Evolutionary conservation across 192 early-diverging fungal species (phyloP), one percentile per base, ranked within the genome.

Genomic region (Linnemannia hyalina): DNA sequence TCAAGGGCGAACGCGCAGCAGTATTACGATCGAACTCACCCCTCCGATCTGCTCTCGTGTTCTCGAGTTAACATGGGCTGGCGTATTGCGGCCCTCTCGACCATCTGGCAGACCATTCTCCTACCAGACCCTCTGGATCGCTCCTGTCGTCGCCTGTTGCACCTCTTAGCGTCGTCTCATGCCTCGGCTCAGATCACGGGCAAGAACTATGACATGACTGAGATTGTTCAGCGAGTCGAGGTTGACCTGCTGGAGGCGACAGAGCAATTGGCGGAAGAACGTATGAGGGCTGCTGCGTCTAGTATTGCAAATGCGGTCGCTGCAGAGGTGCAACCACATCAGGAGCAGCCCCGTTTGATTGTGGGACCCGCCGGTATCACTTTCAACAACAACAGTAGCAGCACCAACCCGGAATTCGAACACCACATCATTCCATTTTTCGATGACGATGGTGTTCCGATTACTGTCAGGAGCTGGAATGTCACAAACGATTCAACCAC

Each of bases 41-140:
- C 84, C 5, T 86, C 84, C 0, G 84, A 86, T 74, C 65, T 86
- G 7, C 32, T 86, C 18, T 23, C 84, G 7, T 86, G 84, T 44
- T 86, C 84, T n/a, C 75, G 84, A 22, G 84, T 86, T n/a, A 86
- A 78, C 47, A 86, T 86, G 84, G 84, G 75, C 20, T 86, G 84
- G 84, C 74, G 84, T 10, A 77, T 86, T 6, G 84, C 84, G 1
- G 84, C 84, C 10, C 76, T 86, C 36, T 69, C 84, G 40, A 86
- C 70, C 29, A 81, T 86, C 72, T 86, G 84, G 84, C 84, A 86
- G 40, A 71, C 84, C 20, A 80, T 86, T 35, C 54, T 86, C 10
- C 47, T 86, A 16, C 84, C 84, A 0, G 84, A 86, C 63, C 84
- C 84, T 18, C 42, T 86, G 41, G 84, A 86, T 65, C 70, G 70